Conservation (phyloP, 345 rosid genomes). For the Streptanthus diversifolius region DNA sequence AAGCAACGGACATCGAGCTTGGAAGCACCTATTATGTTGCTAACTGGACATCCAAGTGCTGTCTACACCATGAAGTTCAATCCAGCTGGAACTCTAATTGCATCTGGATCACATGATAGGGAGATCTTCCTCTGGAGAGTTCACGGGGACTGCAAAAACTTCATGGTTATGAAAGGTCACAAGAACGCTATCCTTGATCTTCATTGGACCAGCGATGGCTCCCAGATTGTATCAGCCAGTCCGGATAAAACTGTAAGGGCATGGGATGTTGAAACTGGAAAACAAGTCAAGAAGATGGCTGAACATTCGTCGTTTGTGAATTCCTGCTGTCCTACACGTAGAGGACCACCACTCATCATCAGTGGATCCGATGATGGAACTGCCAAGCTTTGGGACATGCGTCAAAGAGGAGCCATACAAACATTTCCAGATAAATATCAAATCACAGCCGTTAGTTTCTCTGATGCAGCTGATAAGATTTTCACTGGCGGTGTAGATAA, state of each 20-base stretch:
- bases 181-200: constrained; percentile 92
- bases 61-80: constrained; percentile 89
- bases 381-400: constrained; percentile 97
- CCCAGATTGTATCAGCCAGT: constrained; percentile 85
- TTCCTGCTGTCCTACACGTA: constrained; percentile 83
- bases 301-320: constrained; percentile 91
- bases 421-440: constrained; percentile 97
- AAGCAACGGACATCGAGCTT: constrained; percentile 74
- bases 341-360: constrained; percentile 89
- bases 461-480: constrained; percentile 93
- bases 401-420: constrained; percentile 98
- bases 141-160: constrained; percentile 93
- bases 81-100: constrained; percentile 75
- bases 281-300: constrained; percentile 96
- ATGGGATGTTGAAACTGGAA: constrained; percentile 92
- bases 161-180: constrained; percentile 93
- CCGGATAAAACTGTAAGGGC: constrained; percentile 91
- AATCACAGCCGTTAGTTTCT: constrained; percentile 88
- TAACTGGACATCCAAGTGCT: constrained; percentile 83
- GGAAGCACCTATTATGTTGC: constrained; percentile 91
- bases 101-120: constrained; percentile 94
- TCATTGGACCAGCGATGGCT: constrained; percentile 91
- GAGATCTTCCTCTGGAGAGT: constrained; percentile 91
- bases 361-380: constrained; percentile 98
- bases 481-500: constrained; percentile 91